Evolutionary conservation across 768 basidiomycete species (phyloP), one percentile per base, ranked within the genome.

Genomic region (Suillus cothurnatus): DNA sequence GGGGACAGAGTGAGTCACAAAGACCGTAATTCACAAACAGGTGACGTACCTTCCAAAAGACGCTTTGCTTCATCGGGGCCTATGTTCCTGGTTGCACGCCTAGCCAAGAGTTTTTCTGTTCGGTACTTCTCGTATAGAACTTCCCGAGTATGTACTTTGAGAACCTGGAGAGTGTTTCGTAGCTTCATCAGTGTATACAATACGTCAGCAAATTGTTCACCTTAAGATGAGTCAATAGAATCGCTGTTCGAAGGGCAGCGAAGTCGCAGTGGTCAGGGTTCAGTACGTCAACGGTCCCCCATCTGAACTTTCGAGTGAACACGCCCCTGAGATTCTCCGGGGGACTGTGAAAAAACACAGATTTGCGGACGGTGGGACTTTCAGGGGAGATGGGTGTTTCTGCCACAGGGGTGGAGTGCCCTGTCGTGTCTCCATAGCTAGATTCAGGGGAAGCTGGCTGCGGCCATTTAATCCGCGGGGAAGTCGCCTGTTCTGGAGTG

Each of bases 91-190:
- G 93, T 94, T 26, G 91, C 93, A 68, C 94, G 90, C 68, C 92
- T 85, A 53, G 92, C 93, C 23, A 95, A 86, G 63, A 95, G 85
- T 78, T 94, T 94, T 81, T 95, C 94, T 1, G 93, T 95, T 72
- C 96, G 84, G 77, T 90, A 98, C 71, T 89, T 90, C 81, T 98
- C 96, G 76, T 98, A 98, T 77, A 96, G 78, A 64, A 94, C 92
- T 75, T 97, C 93, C 70, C 89, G 89, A 38, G 95, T 96, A 64
- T 87, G 88, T 53, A 81, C 86, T 79, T 93, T 94, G 66, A 97
- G 82, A 71, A 91, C 82, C 93, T 95, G 73, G 28, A 64, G 67
- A n/a, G 23, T 61, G 63, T 58, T 67, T 26, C 6, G 62, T 67
- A 55, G 61, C 12, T 43, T 47, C 2, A 64, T 65, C 38, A 67